phyloP scores from a whole-genome alignment of 345 rosid genomes.

The Hypericum androsaemum region DNA sequence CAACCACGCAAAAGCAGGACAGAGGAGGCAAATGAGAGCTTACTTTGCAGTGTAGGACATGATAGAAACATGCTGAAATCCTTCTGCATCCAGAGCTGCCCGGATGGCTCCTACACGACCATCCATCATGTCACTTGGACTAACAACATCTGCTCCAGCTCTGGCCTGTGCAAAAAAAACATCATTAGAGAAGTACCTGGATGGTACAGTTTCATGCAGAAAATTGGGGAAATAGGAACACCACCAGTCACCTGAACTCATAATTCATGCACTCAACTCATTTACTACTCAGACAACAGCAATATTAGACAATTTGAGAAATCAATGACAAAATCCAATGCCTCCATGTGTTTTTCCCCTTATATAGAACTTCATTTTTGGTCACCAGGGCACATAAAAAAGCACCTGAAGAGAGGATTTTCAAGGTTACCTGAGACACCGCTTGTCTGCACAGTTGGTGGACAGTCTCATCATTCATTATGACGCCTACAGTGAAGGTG shows the following conservation, averaged over 20 bases:
- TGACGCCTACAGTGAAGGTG: constrained; percentile 46
- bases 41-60: constrained; percentile 99
- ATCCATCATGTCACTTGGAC: constrained; percentile 99
- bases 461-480: constrained; percentile 89
- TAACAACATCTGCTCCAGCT: constrained; percentile 93
- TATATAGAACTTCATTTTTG: too few species aligned
- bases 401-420: not conserved
- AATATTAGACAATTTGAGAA: too few species aligned
- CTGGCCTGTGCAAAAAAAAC: constrained; percentile 39
- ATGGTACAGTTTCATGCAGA: not conserved
- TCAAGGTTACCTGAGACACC: constrained; percentile 55
- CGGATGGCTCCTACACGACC: constrained; percentile 88
- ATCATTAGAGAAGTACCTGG: constrained; percentile 11
- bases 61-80: constrained; percentile 84
- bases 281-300: not conserved
- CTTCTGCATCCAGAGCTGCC: constrained; percentile 85
- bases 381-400: too few species aligned
- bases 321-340: not conserved
- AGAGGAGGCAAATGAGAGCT: not conserved
- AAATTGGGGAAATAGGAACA: not conserved
- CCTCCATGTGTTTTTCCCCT: too few species aligned
- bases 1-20: not conserved
- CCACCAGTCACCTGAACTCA: too few species aligned
- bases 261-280: not conserved
- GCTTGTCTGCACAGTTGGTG: constrained; percentile 92